Evolutionary conservation across 2,329 filamentous ascomycete species (phyloP).

Genomic region (Myotisia sp.): DNA sequence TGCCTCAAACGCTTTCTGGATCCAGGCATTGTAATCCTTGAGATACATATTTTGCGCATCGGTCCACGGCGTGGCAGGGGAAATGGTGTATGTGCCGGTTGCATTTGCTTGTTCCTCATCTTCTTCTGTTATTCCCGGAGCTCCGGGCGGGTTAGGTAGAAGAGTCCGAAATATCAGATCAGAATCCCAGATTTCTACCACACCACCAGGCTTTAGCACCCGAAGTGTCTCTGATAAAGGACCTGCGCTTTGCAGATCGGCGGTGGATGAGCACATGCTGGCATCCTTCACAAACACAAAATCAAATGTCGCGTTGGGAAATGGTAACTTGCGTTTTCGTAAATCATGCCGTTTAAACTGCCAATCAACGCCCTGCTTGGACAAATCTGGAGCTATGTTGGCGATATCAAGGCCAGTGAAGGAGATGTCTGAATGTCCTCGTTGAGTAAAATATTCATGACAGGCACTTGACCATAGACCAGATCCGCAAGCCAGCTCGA

Average conservation of each 20-base stretch:
- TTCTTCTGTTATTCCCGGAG: conserved; percentile 42
- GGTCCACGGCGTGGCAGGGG: conserved; percentile 67
- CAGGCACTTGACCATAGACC: conserved; percentile 84
- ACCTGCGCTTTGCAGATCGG: conserved; percentile 36
- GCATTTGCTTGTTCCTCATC: conserved; percentile 50
- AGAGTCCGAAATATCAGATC: conserved; percentile 75
- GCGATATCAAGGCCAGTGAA: conserved; percentile 77
- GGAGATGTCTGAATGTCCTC: conserved; percentile 53
- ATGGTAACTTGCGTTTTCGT: conserved; percentile 59
- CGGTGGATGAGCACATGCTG: conserved; percentile 50
- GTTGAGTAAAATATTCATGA: conserved; percentile 59
- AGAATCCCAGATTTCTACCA: conserved; percentile 77
- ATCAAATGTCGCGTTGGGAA: conserved; percentile 67
- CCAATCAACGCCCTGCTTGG: conserved; percentile 69
- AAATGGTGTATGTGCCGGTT: conserved; percentile 70
- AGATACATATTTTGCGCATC: conserved; percentile 69
- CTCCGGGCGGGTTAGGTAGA: conserved; percentile 56
- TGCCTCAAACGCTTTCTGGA: conserved; percentile 58
- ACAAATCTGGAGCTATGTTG: conserved; percentile 50
- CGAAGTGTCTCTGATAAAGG: conserved; percentile 63
- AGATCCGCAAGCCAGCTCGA: conserved; percentile 78
- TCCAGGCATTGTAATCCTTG: conserved; percentile 70
- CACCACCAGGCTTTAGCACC: conserved; percentile 61
- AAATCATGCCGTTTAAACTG: conserved; percentile 79
- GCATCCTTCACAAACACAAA: conserved; percentile 80